Percentiles rank a stretch among this genome's conserved stretches.
Conservation (phyloP, 164 flowering plant genomes). For the Warburgia ugandensis region DNA sequence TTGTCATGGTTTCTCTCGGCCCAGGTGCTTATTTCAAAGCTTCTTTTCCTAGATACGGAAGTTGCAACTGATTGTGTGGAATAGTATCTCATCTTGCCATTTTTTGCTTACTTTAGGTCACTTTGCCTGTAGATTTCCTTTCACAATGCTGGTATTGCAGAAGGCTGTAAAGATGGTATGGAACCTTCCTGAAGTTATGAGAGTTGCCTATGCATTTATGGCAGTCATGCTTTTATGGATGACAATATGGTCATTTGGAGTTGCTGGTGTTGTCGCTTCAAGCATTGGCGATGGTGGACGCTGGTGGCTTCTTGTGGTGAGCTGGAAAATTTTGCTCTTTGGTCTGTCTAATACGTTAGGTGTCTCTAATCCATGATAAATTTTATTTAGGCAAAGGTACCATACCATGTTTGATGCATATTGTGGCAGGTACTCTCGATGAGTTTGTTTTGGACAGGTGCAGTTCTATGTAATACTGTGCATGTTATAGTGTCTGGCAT, state of each 20-base stretch:
- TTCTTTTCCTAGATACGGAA: not conserved
- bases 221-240: slow-evolving; percentile 87
- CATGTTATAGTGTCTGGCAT: slow-evolving; percentile 97
- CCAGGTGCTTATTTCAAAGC: not conserved
- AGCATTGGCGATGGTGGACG: slow-evolving; percentile 70
- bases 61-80: not conserved
- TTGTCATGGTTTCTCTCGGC: not conserved
- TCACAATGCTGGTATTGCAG: slow-evolving; percentile 88
- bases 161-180: slow-evolving; percentile 88
- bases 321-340: slow-evolving; percentile 82
- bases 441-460: slow-evolving; percentile 99
- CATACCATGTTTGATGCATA: slow-evolving; percentile 9
- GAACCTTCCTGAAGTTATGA: slow-evolving; percentile 77
- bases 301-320: slow-evolving; percentile 99
- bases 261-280: slow-evolving; percentile 88
- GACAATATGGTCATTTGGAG: slow-evolving; percentile 95
- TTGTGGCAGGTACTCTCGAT: slow-evolving; percentile 74
- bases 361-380: too few species aligned
- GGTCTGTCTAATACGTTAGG: too few species aligned
- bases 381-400: slow-evolving; percentile 2
- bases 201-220: slow-evolving; percentile 79
- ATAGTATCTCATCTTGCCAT: not conserved
- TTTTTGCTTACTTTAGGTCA: slow-evolving; percentile 1
- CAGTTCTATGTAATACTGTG: slow-evolving; percentile 89
- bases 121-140: slow-evolving; percentile 66